Base-by-base conservation (phyloP, 768 basidiomycete species). In the Amanita rubescens region DNA sequence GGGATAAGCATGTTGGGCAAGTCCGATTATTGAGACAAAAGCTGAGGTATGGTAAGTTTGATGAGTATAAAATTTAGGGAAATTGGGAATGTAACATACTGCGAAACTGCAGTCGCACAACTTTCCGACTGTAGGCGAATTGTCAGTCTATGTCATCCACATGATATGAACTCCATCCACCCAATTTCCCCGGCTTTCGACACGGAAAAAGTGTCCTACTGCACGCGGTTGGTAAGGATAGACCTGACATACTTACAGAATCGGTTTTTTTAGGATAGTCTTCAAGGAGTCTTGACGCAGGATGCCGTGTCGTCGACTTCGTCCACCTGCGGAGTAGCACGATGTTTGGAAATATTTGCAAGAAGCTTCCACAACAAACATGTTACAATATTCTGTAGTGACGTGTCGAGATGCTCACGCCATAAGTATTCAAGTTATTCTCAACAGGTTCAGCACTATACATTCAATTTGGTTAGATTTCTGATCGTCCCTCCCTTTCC, bases 1-100 rank as follows among this genome's bases (percentile, higher is more conserved):
- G 90, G 78, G 71, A 99, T 97, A 64, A 99, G 86, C 95, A 99
- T 99, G 75, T 69, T 89, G 75, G 69, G 71, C 64, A 51, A 59
- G 59, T 58, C 49, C 58, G 55, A 60, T 70, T 68, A 65, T 69
- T 50, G 57, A 50, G 60, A 55, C 59, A 64, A 64, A 71, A 67
- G 69, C 69, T 71, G 52, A 41, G 44, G 37, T 44, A 12, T 27
- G 12, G 22, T 25, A 33, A 27, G 35, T 41, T 49, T 42, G 41
- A 44, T 57, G 41, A 54, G 53, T 20, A 9, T 20, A 24, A 32
- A 8, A 30, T 50, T 38, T 34, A 39, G 42, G 24, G 12, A 41
- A 25, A 6, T 34, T 9, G 44, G 33, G 15, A 48, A 44, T 22
- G 37, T 39, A 54, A 71, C 71, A 57, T 65, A 74, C 72, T 73